Evolutionary conservation across 345 rosid genomes (phyloP).

Genomic region (Euphorbia peplus): DNA sequence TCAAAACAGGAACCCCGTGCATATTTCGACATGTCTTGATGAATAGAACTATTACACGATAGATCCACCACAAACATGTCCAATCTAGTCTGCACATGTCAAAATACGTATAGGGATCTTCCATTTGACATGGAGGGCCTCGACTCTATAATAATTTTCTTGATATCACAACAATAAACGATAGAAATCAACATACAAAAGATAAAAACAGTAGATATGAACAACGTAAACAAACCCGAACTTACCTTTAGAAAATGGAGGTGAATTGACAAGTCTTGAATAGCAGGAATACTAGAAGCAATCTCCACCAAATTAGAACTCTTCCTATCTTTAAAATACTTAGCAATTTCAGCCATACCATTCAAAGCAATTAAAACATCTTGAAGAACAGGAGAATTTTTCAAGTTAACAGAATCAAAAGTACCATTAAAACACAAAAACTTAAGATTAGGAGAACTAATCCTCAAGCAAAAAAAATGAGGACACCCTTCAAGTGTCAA

Average conservation of each 20-base stretch:
- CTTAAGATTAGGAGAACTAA: constrained; percentile 11
- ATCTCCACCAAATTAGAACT: constrained; percentile 6
- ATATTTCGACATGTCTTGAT: too few species aligned
- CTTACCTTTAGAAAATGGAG: constrained; percentile 5
- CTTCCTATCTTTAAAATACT: constrained; percentile 5
- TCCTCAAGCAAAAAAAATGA: neutral
- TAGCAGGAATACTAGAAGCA: neutral
- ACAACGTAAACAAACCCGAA: too few species aligned
- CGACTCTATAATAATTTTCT: too few species aligned
- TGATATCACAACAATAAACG: too few species aligned
- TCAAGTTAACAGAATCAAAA: constrained; percentile 13
- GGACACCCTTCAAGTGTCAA: neutral
- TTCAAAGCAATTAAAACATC: neutral
- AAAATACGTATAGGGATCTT: too few species aligned
- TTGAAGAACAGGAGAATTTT: constrained; percentile 10
- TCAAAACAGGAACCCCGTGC: too few species aligned
- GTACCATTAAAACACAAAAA: neutral
- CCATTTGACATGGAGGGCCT: too few species aligned
- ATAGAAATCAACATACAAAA: too few species aligned
- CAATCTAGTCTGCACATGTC: too few species aligned
- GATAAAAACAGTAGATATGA: too few species aligned
- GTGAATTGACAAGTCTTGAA: neutral
- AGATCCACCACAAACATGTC: too few species aligned
- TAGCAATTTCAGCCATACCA: constrained; percentile 5
- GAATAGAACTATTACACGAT: too few species aligned